Percentiles rank a stretch among this genome's conserved stretches.
Conservation (phyloP, 345 rosid genomes). For the Corchorus capsularis region DNA sequence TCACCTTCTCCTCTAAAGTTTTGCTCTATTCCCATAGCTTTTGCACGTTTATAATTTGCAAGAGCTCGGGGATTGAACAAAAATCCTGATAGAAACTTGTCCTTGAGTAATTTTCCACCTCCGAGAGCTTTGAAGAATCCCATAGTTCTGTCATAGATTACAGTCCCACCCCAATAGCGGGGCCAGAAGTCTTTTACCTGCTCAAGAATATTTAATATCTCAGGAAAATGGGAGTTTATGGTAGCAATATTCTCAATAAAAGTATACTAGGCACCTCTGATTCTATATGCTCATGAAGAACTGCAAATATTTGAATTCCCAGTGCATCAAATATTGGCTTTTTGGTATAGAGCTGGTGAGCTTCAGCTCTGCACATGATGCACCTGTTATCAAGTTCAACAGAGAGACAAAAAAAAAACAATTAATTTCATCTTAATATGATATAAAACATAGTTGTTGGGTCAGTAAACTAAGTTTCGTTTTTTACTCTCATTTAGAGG, state of each 20-base stretch:
- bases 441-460: background rate
- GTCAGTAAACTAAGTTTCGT: background rate
- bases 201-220: slow-evolving; percentile 7
- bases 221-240: slow-evolving; percentile 16
- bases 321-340: slow-evolving; percentile 66
- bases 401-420: background rate
- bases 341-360: slow-evolving; percentile 58
- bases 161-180: slow-evolving; percentile 66
- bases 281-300: slow-evolving; percentile 67
- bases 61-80: slow-evolving; percentile 63
- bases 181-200: slow-evolving; percentile 77
- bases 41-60: slow-evolving; percentile 67
- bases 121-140: slow-evolving; percentile 71
- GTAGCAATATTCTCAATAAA: slow-evolving; percentile 8
- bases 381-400: slow-evolving; percentile 46
- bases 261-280: slow-evolving; percentile 49
- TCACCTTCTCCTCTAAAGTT: slow-evolving; percentile 68
- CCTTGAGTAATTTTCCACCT: slow-evolving; percentile 60
- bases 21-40: slow-evolving; percentile 45
- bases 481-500: no score
- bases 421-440: background rate
- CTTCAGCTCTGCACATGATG: slow-evolving; percentile 83
- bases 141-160: slow-evolving; percentile 48
- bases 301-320: slow-evolving; percentile 55
- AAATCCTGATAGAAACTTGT: slow-evolving; percentile 64